Evolutionary conservation across 2,329 filamentous ascomycete genomes (phyloP), one percentile per base, ranked within the genome.

Genomic region (Mollisia scopiformis): DNA sequence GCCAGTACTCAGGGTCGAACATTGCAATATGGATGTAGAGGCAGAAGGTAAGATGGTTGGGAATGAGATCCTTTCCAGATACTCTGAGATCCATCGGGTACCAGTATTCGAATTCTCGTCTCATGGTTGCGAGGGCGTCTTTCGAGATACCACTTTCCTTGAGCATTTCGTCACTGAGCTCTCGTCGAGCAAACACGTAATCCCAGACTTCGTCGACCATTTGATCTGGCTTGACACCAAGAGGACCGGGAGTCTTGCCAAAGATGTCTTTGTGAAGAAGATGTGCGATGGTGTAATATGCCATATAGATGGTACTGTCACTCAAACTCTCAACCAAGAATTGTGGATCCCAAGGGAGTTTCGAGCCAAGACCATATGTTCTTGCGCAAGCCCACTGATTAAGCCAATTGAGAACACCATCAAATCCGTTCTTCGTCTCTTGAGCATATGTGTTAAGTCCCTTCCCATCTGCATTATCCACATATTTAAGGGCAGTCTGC

Each of bases 131-230:
- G 47, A 99, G 82, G 2, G 85, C 85, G 62, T 88, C 86, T 76
- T 88, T 86, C 62, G 87, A 82, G 62, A 97, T 96, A 39, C 88
- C 88, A 61, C 86, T 90, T 59, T 85, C 80, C 64, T 79, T 74
- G 53, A 88, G 75, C 37, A 92, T 79, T 16, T 89, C 86, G 28
- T 93, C 84, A 63, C 82, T 83, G 58, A 89, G 76, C 52, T 92
- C 88, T 19, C 87, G 86, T 59, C 92, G 87, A 73, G 86, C 89
- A 79, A 98, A 97, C 68, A 98, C 80, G 74, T 96, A 97, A 77
- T 99, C 94, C 93, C 93, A 99, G 50, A 97, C 91, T 69, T 96
- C 92, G 67, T 97, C 93, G 8, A 84, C 92, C 89, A 98, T 93
- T 77, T 97, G 92, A 60, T 95, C 91, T 1, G 92, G 81, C 46